phyloP scores from a whole-genome alignment of 768 basidiomycete species.

The Pleurotus giganteus region DNA sequence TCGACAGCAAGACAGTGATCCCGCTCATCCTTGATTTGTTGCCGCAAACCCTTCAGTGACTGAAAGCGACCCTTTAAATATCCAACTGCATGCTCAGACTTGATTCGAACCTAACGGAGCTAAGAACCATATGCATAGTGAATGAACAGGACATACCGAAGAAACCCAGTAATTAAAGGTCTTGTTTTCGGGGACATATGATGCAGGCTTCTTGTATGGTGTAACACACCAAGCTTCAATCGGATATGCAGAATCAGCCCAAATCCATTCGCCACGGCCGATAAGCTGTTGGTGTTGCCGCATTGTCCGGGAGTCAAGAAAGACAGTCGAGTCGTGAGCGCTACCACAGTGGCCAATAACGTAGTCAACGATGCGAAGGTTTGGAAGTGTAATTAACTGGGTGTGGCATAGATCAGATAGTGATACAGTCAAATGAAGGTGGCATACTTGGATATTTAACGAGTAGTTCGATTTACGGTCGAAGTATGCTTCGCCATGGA shows the following conservation, averaged over 20 bases:
- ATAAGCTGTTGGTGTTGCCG: conserved; percentile 15
- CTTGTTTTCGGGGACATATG: conserved; percentile 19
- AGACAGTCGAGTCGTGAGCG: conserved; percentile 23
- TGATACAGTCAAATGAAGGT: neutral
- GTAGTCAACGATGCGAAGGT: conserved; percentile 27
- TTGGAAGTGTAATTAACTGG: conserved; percentile 24
- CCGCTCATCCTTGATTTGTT: conserved; percentile 20
- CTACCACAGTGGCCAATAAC: conserved; percentile 25
- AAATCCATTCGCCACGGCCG: conserved; percentile 18
- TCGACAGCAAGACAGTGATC: too few species aligned
- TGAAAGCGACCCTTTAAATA: conserved; percentile 25
- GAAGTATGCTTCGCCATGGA: conserved; percentile 34
- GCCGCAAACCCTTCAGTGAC: conserved; percentile 21
- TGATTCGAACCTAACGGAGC: conserved; percentile 25
- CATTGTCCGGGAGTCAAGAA: conserved; percentile 14
- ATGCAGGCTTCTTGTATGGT: conserved; percentile 28
- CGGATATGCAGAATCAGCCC: conserved; percentile 29
- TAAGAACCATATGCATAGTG: too few species aligned
- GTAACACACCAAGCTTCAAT: conserved; percentile 25
- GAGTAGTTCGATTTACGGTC: conserved; percentile 27
- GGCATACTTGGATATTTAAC: conserved; percentile 28
- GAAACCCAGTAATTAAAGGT: conserved; percentile 25
- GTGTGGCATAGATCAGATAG: neutral
- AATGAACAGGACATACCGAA: conserved; percentile 14
- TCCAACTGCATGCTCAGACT: conserved; percentile 27